phyloP scores from a whole-genome alignment of 2,329 filamentous ascomycete genomes.

The Spiromastix sp. region DNA sequence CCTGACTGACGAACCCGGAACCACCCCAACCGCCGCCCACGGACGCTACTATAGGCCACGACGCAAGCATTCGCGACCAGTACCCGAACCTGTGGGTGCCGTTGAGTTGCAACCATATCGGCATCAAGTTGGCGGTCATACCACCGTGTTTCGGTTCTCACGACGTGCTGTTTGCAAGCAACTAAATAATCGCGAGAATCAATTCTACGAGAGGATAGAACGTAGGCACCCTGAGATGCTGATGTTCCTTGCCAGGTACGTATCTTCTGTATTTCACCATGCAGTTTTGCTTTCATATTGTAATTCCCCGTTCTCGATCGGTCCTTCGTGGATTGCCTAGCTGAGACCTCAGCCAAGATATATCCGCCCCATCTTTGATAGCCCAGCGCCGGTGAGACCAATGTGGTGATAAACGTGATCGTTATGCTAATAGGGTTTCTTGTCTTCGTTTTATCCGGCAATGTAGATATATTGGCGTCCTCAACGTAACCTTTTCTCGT shows the following conservation, averaged over 20 bases:
- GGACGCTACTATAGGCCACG: conserved; percentile 21
- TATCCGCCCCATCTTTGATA: background rate
- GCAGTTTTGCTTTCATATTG: conserved; percentile 5
- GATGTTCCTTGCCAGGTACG: conserved; percentile 72
- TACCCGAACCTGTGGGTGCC: conserved; percentile 60
- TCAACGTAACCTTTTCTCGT: conserved; percentile 93
- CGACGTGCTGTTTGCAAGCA: conserved; percentile 94
- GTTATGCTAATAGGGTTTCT: background rate
- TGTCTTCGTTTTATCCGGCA: conserved; percentile 10
- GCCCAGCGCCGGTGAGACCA: no score
- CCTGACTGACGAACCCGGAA: conserved; percentile 43
- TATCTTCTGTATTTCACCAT: conserved; percentile 27
- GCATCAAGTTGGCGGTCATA: conserved; percentile 95
- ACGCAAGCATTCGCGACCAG: conserved; percentile 16
- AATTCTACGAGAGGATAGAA: conserved; percentile 97
- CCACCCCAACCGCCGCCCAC: conserved; percentile 38
- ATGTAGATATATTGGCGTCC: conserved; percentile 81
- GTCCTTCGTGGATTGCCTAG: background rate
- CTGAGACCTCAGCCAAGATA: background rate
- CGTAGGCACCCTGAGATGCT: conserved; percentile 80
- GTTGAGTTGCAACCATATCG: conserved; percentile 95
- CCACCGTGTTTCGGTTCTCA: conserved; percentile 91
- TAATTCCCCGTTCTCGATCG: background rate
- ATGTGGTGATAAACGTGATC: conserved; percentile 6
- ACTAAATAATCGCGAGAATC: conserved; percentile 94